phyloP scores from a whole-genome alignment of 1,284 basidiomycete genomes.

The Cutaneotrichosporon sp. region DNA sequence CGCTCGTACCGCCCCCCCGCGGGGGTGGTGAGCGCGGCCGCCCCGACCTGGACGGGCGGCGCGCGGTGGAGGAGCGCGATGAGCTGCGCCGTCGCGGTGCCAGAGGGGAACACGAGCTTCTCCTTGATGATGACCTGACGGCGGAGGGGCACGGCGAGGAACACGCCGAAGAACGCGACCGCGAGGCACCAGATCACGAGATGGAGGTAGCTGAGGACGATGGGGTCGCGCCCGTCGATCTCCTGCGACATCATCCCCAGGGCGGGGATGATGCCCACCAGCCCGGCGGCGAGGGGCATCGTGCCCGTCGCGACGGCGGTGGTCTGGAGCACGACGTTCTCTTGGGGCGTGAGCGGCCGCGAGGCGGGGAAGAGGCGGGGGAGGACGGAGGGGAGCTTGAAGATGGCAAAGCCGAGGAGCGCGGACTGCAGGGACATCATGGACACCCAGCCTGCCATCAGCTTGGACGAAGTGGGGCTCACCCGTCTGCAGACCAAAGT shows the following conservation, averaged over 20 bases:
- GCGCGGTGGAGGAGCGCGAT: slow-evolving; percentile 81
- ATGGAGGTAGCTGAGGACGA: slow-evolving; percentile 69
- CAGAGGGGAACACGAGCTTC: slow-evolving; percentile 88
- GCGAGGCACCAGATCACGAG: slow-evolving; percentile 69
- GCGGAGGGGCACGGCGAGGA: slow-evolving; percentile 87
- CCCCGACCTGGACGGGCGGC: slow-evolving; percentile 30
- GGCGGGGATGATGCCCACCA: slow-evolving; percentile 93
- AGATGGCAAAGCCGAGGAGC: slow-evolving; percentile 85
- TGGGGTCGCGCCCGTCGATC: slow-evolving; percentile 72
- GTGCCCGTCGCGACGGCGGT: slow-evolving; percentile 84
- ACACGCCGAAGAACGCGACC: slow-evolving; percentile 93
- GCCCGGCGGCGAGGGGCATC: slow-evolving; percentile 90
- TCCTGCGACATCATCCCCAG: slow-evolving; percentile 72
- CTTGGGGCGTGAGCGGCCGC: slow-evolving; percentile 72
- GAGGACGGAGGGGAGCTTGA: slow-evolving; percentile 62
- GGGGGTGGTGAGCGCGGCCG: neutral
- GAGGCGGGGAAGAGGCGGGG: slow-evolving; percentile 53
- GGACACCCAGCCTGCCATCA: slow-evolving; percentile 51
- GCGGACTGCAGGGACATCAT: slow-evolving; percentile 94
- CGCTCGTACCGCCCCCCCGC: slow-evolving; percentile 32
- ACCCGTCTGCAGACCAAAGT: slow-evolving; percentile 54
- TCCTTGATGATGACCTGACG: slow-evolving; percentile 97
- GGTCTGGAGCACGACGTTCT: slow-evolving; percentile 91
- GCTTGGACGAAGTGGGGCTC: neutral
- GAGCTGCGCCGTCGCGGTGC: slow-evolving; percentile 94